Conservation (phyloP, 192 early-diverging fungal species). For the Dissophora ornata region DNA sequence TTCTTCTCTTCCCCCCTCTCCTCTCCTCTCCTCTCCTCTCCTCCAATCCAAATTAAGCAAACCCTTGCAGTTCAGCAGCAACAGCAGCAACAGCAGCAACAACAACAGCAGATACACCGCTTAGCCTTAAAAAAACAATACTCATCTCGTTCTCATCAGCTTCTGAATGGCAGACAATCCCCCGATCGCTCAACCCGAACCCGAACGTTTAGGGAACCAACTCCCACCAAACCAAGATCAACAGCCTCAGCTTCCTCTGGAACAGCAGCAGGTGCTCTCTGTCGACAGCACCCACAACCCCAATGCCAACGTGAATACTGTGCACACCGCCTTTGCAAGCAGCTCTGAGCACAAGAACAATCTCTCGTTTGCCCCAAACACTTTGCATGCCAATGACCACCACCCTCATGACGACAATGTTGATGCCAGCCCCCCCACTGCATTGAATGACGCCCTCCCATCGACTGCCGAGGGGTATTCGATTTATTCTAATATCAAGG, state of each 20-base stretch:
- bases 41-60: too few species aligned
- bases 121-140: too few species aligned
- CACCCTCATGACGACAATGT: neutral
- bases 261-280: neutral
- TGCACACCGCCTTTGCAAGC: neutral
- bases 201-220: constrained; percentile 22
- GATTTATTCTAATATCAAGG: constrained; percentile 47
- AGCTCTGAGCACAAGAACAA: constrained; percentile 12
- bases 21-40: too few species aligned
- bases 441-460: neutral
- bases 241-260: neutral
- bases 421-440: constrained; percentile 1
- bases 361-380: constrained; percentile 21
- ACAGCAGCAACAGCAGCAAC: too few species aligned
- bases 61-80: too few species aligned
- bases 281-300: constrained; percentile 3
- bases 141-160: too few species aligned
- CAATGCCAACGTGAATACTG: neutral
- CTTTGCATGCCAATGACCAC: neutral
- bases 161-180: constrained; percentile 38
- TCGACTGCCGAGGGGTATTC: constrained; percentile 31
- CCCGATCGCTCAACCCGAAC: constrained; percentile 17
- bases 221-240: constrained; percentile 8
- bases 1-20: too few species aligned
- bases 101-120: too few species aligned